These are phyloP conservation scores for Epichloe elymi DNA, from an alignment of 2,329 filamentous ascomycete genomes.

Conservation along the genomic window DNA sequence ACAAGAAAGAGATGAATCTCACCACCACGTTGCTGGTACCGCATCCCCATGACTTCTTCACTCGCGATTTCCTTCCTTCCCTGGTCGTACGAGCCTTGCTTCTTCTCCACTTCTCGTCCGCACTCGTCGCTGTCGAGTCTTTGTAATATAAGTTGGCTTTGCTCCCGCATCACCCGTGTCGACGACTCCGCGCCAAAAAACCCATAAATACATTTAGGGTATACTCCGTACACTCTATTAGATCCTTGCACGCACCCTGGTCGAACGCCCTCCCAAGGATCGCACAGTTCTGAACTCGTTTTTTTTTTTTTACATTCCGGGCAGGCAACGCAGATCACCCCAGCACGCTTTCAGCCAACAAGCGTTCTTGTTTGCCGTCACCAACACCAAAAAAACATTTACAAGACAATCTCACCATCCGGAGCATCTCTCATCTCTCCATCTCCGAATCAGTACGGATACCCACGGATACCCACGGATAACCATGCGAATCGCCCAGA, in stretches of 20 bases:
- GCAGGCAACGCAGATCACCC: background rate
- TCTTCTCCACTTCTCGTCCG: background rate
- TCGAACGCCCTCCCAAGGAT: background rate
- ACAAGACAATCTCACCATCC: no score
- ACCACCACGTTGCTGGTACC: background rate
- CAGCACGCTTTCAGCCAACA: no score
- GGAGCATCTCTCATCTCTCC: background rate
- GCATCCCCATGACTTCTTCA: background rate
- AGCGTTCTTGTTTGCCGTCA: background rate
- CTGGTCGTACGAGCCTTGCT: background rate
- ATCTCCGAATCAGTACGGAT: background rate
- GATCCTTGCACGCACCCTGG: background rate
- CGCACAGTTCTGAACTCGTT: background rate
- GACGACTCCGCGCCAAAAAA: background rate
- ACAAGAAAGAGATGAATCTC: background rate
- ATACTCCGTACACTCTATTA: background rate
- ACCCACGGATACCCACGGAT: background rate
- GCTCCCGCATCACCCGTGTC: background rate
- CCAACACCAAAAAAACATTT: background rate
- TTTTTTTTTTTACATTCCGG: background rate
- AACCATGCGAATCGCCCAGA: conserved; percentile 10
- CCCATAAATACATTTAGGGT: background rate
- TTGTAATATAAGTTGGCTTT: background rate
- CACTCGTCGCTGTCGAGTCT: background rate
- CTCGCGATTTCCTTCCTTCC: background rate